phyloP scores from a whole-genome alignment of 306 rosid species.

The Luffa aegyptiaca region DNA sequence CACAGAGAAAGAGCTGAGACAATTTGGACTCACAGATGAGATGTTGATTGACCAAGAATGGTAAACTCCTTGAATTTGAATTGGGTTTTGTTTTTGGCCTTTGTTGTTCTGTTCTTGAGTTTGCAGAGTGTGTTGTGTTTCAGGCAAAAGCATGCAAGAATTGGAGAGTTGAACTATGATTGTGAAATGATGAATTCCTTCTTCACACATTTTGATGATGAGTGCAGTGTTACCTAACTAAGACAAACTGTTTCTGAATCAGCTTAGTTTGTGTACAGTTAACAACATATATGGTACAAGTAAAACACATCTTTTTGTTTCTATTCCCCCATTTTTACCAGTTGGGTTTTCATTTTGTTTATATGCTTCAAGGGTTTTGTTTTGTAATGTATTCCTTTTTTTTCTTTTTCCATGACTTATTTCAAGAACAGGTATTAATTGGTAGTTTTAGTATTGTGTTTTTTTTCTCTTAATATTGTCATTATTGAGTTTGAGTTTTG shows the following conservation, averaged over 20 bases:
- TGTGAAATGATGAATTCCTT: slow-evolving; percentile 76
- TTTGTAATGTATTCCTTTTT: too few relatives aligned
- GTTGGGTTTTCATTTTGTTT: not conserved
- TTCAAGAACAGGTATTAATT: too few relatives aligned
- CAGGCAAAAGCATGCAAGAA: slow-evolving; percentile 70
- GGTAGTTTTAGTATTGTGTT: too few relatives aligned
- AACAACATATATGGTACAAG: not conserved
- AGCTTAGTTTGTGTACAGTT: not conserved
- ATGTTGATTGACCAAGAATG: slow-evolving; percentile 80
- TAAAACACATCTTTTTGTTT: not conserved
- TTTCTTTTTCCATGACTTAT: too few relatives aligned
- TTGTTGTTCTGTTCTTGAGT: not conserved
- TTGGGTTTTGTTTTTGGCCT: not conserved
- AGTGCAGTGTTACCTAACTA: not conserved
- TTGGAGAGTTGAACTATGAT: slow-evolving; percentile 78
- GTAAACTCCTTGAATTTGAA: slow-evolving; percentile 17
- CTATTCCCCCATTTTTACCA: not conserved
- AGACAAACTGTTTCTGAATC: not conserved
- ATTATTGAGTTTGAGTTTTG: too few relatives aligned
- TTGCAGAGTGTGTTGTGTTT: slow-evolving; percentile 3
- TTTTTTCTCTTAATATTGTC: too few relatives aligned
- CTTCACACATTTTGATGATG: slow-evolving; percentile 58
- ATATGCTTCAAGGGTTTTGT: not conserved
- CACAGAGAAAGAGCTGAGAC: slow-evolving; percentile 48
- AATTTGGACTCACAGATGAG: slow-evolving; percentile 71